Evolutionary conservation across 2,329 filamentous ascomycete species (phyloP).

Genomic region (Hansfordia pulvinata): DNA sequence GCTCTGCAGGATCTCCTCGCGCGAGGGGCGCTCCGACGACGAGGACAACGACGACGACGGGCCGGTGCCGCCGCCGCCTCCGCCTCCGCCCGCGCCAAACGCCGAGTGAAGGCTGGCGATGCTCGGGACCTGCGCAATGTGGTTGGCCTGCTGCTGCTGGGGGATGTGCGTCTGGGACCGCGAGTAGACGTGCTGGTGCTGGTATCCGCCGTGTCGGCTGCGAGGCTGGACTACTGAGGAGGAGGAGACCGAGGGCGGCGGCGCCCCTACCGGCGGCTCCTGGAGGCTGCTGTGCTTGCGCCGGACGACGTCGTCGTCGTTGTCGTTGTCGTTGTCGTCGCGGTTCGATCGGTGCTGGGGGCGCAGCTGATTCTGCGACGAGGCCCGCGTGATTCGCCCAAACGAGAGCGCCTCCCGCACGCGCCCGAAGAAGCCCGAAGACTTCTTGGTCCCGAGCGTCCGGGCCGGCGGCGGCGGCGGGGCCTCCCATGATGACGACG

Average conservation of each 20-base stretch:
- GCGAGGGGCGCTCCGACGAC: constrained; percentile 16
- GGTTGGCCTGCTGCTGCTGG: no score
- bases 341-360: no score
- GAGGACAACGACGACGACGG: constrained; percentile 1
- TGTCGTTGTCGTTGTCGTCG: no score
- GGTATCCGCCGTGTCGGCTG: neutral
- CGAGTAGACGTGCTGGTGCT: constrained; percentile 6
- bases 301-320: constrained; percentile 3
- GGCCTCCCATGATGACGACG: no score
- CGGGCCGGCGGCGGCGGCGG: no score
- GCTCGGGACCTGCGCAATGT: constrained; percentile 7
- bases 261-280: constrained; percentile 8
- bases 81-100: no score
- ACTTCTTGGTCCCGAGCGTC: constrained; percentile 13
- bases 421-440: constrained; percentile 15
- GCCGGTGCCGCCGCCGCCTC: constrained; percentile 1
- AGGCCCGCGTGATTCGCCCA: constrained; percentile 3
- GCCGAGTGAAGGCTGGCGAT: constrained; percentile 4
- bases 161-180: constrained; percentile 13
- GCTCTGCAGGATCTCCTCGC: constrained; percentile 40
- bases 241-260: constrained; percentile 1
- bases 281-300: constrained; percentile 18
- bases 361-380: constrained; percentile 6
- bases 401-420: constrained; percentile 14
- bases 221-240: neutral